phyloP scores from a whole-genome alignment of 371 early-diverging fungal species.

The Rhizopus arrhizus region DNA sequence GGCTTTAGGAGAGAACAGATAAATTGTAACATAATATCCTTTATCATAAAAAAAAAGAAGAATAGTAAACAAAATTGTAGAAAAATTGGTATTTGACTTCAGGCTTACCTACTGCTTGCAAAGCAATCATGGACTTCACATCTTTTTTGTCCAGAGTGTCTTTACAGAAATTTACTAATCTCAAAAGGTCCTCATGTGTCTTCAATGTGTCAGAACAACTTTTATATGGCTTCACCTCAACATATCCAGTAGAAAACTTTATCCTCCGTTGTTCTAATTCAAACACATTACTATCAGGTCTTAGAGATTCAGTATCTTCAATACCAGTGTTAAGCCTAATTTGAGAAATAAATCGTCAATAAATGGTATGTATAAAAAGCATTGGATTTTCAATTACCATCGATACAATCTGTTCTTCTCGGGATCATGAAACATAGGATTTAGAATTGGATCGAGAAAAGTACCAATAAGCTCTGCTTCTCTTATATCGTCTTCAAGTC shows the following conservation, averaged over 20 bases:
- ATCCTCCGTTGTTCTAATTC: constrained; percentile 21
- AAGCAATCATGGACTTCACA: constrained; percentile 32
- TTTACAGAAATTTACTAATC: constrained; percentile 17
- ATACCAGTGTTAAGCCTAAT: constrained; percentile 16
- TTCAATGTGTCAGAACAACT: constrained; percentile 10
- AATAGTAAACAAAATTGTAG: constrained; percentile 10
- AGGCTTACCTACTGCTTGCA: constrained; percentile 27
- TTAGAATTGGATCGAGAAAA: constrained; percentile 19
- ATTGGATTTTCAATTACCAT: not conserved
- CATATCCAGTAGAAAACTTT: constrained; percentile 19
- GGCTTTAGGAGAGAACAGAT: constrained; percentile 21
- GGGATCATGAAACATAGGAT: constrained; percentile 12
- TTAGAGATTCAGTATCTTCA: constrained; percentile 18
- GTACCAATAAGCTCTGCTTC: constrained; percentile 21
- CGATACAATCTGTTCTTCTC: not conserved
- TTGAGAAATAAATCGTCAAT: constrained; percentile 17
- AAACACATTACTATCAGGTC: constrained; percentile 20
- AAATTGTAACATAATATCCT: constrained; percentile 22
- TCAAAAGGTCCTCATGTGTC: constrained; percentile 12
- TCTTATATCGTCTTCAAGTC: constrained; percentile 17
- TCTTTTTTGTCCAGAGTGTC: constrained; percentile 15
- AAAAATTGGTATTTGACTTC: constrained; percentile 19
- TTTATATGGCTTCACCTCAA: constrained; percentile 19
- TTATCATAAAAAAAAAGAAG: constrained; percentile 20
- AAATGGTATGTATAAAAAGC: constrained; percentile 20